These are phyloP conservation scores for Jasminum sambac DNA, from an alignment of 257 asterid species.

Conservation along the genomic window DNA sequence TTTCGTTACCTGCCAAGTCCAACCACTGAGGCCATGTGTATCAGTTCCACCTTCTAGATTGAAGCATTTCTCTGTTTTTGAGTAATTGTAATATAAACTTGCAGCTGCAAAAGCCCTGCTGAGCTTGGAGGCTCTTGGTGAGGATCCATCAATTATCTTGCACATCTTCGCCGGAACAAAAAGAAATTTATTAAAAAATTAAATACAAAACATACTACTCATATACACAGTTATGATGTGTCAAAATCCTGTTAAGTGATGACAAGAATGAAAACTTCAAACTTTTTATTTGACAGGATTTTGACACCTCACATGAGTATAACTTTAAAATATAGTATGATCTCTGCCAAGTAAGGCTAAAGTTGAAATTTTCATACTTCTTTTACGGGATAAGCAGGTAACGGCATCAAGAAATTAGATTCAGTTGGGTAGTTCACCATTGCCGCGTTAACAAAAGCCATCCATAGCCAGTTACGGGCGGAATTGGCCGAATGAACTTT, in stretches of 20 bases:
- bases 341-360: neutral
- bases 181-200: neutral
- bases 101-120: slow-evolving; percentile 66
- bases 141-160: slow-evolving; percentile 56
- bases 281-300: no score
- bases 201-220: neutral
- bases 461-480: slow-evolving; percentile 65
- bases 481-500: slow-evolving; percentile 40
- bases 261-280: no score
- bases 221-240: no score
- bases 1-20: slow-evolving; percentile 81
- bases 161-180: slow-evolving; percentile 52
- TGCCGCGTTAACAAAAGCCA: slow-evolving; percentile 67
- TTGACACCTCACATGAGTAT: no score
- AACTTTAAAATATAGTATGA: no score
- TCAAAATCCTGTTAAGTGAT: no score
- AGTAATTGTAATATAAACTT: slow-evolving; percentile 70
- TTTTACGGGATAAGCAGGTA: slow-evolving; percentile 75
- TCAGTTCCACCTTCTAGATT: slow-evolving; percentile 47
- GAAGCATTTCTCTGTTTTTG: slow-evolving; percentile 63
- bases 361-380: slow-evolving; percentile 37
- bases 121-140: slow-evolving; percentile 46
- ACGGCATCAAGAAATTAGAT: slow-evolving; percentile 68
- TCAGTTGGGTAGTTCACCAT: slow-evolving; percentile 73
- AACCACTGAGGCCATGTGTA: slow-evolving; percentile 65